Evolutionary conservation across 306 rosid genomes (phyloP), one percentile per base, ranked within the genome.

Genomic region (Malus sylvestris): DNA sequence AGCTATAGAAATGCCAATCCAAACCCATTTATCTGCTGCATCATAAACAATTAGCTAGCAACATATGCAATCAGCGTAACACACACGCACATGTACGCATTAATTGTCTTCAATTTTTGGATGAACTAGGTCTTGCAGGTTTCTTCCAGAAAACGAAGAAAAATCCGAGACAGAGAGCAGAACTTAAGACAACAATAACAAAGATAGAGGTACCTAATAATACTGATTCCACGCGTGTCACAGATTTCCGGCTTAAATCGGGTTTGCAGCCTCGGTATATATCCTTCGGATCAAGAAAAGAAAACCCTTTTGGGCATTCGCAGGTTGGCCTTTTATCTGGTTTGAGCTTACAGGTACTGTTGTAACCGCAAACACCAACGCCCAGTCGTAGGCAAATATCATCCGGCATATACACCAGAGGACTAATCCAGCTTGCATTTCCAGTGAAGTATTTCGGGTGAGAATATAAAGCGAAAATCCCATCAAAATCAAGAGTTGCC

Each of bases 341-440:
- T 25, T 29, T 74, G 5, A 79, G 20, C 14, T 42, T 18, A 70
- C 93, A 89, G 23, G 83, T 70, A 60, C 86, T 87, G 52, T 87
- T 83, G 73, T 73, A 68, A 10, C 93, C 89, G 63, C 93, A 87
- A 14, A 83, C 68, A 13, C 88, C 87, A n/a, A 27, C 72, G 16
- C 89, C 83, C 35, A 5, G 35, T 33, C 1, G 6, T 5, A 33
- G 35, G 35, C 72, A 25, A 25, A 25, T 25, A 25, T 25, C 25
- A 25, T 25, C 25, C 25, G 25, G 25, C 25, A 25, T 25, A 25
- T 25, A 25, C 25, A 25, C 25, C 25, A 25, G 25, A 25, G 25
- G 25, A 25, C 25, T 25, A 25, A 25, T 25, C 25, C 25, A 25
- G 1, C 25, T 25, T 25, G 25, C 25, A 25, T 25, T 25, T 25